A percentile compares a stretch with the other conserved stretches of the same genome.
Evolutionary conservation across 2,329 filamentous ascomycete genomes (phyloP).

Genomic region (Boeremia exigua): DNA sequence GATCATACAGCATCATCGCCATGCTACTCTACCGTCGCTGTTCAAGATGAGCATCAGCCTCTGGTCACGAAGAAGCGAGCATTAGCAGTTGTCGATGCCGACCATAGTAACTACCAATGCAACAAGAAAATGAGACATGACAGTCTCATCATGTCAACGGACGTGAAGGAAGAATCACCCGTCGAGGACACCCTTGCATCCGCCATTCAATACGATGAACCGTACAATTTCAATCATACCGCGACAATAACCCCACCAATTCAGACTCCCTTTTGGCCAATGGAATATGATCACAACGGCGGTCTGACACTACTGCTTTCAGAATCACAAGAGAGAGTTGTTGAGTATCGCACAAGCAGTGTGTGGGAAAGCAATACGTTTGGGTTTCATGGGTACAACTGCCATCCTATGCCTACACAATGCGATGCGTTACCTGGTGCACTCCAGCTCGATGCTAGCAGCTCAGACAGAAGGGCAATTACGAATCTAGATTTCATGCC

Average conservation of each 20-base stretch:
- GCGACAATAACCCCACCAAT: no score
- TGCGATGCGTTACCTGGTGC: no score
- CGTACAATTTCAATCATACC: neutral
- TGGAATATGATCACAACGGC: neutral
- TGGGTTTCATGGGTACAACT: neutral
- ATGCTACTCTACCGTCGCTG: neutral
- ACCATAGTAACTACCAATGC: neutral
- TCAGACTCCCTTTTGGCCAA: neutral
- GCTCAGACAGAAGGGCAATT: neutral
- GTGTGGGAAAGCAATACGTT: neutral
- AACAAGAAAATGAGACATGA: slow-evolving; percentile 1
- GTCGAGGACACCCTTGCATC: neutral
- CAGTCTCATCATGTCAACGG: neutral
- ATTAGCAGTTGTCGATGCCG: neutral
- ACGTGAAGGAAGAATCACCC: neutral
- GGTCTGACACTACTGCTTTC: neutral
- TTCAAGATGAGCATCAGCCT: neutral
- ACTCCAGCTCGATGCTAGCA: neutral
- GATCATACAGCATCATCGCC: neutral
- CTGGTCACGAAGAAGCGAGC: neutral
- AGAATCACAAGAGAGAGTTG: neutral
- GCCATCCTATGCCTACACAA: neutral
- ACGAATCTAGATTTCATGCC: slow-evolving; percentile 11
- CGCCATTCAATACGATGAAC: neutral
- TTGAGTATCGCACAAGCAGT: neutral